Evolutionary conservation across 768 basidiomycete species (phyloP).

Genomic region (Amanita pallidorosea): DNA sequence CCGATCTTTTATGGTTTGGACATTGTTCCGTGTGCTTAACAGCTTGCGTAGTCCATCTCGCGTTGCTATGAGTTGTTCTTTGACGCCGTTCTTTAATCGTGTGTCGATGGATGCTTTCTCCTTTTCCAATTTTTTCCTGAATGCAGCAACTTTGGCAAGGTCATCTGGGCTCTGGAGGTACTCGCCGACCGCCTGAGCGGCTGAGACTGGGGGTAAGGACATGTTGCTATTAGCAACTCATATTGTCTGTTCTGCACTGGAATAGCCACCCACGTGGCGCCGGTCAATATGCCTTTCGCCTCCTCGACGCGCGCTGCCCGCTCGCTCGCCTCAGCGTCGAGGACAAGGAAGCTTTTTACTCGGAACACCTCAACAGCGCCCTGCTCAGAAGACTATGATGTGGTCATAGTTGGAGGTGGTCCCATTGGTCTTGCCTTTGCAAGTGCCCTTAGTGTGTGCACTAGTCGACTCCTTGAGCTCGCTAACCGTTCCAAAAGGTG

Average conservation of each 20-base stretch:
- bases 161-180: conserved; percentile 91
- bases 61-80: conserved; percentile 87
- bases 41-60: conserved; percentile 80
- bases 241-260: background rate
- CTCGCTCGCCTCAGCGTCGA: background rate
- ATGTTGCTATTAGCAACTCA: conserved; percentile 16
- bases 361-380: background rate
- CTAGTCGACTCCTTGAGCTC: conserved; percentile 5
- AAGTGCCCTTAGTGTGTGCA: conserved; percentile 62
- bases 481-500: conserved; percentile 27
- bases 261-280: background rate
- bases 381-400: conserved; percentile 49
- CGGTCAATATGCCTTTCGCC: conserved; percentile 9
- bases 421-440: conserved; percentile 88
- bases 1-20: conserved; percentile 78
- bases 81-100: conserved; percentile 82
- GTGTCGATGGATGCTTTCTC: conserved; percentile 93
- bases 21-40: conserved; percentile 62
- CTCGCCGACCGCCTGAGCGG: conserved; percentile 81
- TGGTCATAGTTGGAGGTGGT: conserved; percentile 93
- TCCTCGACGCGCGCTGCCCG: conserved; percentile 6
- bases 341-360: background rate
- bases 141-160: conserved; percentile 77
- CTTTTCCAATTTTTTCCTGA: conserved; percentile 91
- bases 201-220: conserved; percentile 53